A percentile compares a stretch with the other conserved stretches of the same genome.
These are phyloP conservation scores for Cyclotella sp. DNA, from an alignment of 108 stramenopile genomes.

Conservation along the genomic window DNA sequence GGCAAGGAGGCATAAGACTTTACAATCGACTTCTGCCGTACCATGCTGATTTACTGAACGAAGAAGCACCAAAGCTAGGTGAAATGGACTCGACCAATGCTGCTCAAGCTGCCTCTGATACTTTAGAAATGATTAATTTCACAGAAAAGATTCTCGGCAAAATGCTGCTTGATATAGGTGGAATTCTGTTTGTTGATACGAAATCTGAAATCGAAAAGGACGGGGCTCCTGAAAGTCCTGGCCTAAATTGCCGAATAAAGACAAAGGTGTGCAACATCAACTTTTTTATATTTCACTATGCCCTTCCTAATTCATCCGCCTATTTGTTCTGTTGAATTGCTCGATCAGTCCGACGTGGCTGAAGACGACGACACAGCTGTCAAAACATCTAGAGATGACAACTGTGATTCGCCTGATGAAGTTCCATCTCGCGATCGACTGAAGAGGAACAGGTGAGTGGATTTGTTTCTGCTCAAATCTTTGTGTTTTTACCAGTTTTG, in stretches of 20 bases:
- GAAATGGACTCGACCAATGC: conserved; percentile 56
- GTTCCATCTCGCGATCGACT: conserved; percentile 20
- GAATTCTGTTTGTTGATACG: conserved; percentile 40
- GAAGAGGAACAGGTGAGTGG: conserved; percentile 35
- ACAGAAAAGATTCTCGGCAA: conserved; percentile 54
- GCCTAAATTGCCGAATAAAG: conserved; percentile 31
- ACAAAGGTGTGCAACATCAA: conserved; percentile 20
- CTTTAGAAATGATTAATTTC: conserved; percentile 55
- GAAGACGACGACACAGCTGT: conserved; percentile 25
- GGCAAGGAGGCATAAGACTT: conserved; percentile 73
- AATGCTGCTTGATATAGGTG: conserved; percentile 57
- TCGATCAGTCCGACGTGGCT: background rate
- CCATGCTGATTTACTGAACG: conserved; percentile 55
- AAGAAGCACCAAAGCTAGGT: conserved; percentile 52
- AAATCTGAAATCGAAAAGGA: conserved; percentile 31
- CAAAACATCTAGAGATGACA: conserved; percentile 40
- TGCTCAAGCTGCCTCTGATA: conserved; percentile 55
- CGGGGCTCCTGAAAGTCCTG: conserved; percentile 17
- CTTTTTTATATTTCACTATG: background rate
- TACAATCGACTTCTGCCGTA: conserved; percentile 71
- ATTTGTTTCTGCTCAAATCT: no score
- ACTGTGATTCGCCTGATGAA: conserved; percentile 3
- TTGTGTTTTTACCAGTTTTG: no score
- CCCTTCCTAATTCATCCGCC: background rate
- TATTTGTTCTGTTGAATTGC: background rate